Base-by-base conservation (phyloP, 1,139 yeast genomes). In the Geotrichum carabidarum region DNA sequence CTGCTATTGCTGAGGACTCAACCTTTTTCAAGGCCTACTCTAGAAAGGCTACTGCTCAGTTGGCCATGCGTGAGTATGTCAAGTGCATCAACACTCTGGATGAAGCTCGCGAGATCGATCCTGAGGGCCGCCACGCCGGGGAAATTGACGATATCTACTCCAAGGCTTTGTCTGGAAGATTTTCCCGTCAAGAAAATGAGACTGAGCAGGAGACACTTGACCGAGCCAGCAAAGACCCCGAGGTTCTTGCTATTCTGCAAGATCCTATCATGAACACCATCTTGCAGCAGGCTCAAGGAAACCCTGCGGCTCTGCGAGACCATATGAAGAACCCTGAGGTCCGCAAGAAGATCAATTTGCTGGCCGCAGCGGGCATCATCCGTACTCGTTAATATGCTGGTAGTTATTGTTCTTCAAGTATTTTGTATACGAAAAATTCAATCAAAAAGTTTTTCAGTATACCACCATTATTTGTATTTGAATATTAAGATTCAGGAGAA, bases 211-310 rank as follows among this genome's bases (percentile, higher is more conserved):
- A 94, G 74, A 87, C 97, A 27, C 81, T 89, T 79, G 95, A 86
- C 70, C 83, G 99, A 72, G 88, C 87, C 48, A 78, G 88, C 57
- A 82, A 86, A 71, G 99, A 94, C 72, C 99, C 99, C 17, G 99
- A 93, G 75, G 85, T 93, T 61, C 90, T 86, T 53, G 79, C 83
- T 57, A 90, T 91, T 64, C 79, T 94, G 73, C 94, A 88, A 71
- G 98, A 93, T 69, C 99, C 99, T 12, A 91, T 93, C 47, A 93
- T 94, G 98, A 94, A 90, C 74, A 86, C 93, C 58, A 93, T 94
- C 63, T 79, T 94, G 69, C 85, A 83, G 62, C 99, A 94, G 75
- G 99, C 98, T 17, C 88, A 86, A 71, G 89, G 84, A 59, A 87
- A 94, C 70, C 99, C 99, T 48, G 96, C 96, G 51, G 98, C 99